phyloP scores from a whole-genome alignment of 768 basidiomycete genomes.

The Suillus subalutaceus region DNA sequence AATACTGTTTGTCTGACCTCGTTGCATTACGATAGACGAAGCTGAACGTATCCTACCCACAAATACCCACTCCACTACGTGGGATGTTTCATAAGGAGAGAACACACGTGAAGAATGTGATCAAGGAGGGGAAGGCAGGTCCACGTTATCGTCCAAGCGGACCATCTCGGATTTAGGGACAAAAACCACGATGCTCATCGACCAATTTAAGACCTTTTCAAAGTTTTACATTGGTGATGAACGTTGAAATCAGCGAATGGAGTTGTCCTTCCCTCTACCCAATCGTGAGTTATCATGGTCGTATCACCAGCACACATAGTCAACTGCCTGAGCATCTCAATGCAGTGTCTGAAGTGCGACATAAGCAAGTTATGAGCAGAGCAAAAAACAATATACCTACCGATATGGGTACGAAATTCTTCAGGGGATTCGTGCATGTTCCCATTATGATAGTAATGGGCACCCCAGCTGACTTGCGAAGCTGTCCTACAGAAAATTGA shows the following conservation, averaged over 20 bases:
- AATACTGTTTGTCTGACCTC: too few species aligned
- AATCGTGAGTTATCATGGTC: conserved; percentile 14
- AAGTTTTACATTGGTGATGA: conserved; percentile 1
- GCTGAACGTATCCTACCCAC: too few species aligned
- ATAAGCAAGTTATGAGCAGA: neutral
- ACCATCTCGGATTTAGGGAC: neutral
- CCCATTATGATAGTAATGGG: conserved; percentile 6
- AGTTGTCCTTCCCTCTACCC: neutral
- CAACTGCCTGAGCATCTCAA: conserved; percentile 14
- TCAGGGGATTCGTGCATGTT: conserved; percentile 1
- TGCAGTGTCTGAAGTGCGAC: conserved; percentile 10
- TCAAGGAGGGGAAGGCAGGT: neutral
- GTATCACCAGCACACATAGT: conserved; percentile 16
- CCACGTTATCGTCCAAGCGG: neutral
- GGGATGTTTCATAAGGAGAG: neutral
- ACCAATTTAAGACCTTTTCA: neutral
- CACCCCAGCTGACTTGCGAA: conserved; percentile 13
- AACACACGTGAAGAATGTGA: neutral
- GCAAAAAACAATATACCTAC: conserved; percentile 5
- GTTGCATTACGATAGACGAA: too few species aligned
- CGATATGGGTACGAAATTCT: conserved; percentile 4
- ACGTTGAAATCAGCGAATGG: conserved; percentile 3
- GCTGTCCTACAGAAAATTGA: conserved; percentile 5
- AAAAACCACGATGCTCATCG: neutral
- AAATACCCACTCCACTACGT: too few species aligned